Evolutionary conservation across 306 rosid genomes (phyloP).

Genomic region (Hippophae rhamnoides): DNA sequence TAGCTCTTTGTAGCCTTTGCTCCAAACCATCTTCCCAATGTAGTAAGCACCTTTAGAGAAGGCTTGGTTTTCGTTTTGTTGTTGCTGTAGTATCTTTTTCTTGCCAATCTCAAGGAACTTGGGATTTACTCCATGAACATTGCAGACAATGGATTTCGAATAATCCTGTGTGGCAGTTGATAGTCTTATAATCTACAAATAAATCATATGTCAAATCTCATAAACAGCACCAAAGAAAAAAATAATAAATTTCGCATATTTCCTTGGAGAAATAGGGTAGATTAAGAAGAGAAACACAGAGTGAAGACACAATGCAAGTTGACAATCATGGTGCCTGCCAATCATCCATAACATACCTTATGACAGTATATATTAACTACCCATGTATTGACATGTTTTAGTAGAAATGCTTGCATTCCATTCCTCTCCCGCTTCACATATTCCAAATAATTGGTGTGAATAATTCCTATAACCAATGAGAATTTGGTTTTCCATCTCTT

Average conservation of each 20-base stretch:
- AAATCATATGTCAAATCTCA: conserved; percentile 18
- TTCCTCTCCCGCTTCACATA: conserved; percentile 97
- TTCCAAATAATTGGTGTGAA: conserved; percentile 92
- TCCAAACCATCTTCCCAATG: conserved; percentile 97
- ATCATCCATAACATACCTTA: conserved; percentile 41
- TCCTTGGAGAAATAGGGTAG: neutral
- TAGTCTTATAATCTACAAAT: conserved; percentile 74
- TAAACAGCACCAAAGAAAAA: conserved; percentile 2
- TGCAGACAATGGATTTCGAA: conserved; percentile 59
- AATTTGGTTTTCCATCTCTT: conserved; percentile 92
- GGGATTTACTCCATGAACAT: conserved; percentile 97
- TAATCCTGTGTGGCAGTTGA: conserved; percentile 97
- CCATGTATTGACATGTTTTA: conserved; percentile 68
- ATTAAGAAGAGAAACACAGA: neutral
- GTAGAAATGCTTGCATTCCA: conserved; percentile 67
- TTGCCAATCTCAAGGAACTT: conserved; percentile 74
- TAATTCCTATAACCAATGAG: conserved; percentile 63
- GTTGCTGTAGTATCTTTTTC: conserved; percentile 52
- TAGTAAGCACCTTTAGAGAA: conserved; percentile 82
- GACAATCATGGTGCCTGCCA: neutral
- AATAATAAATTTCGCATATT: neutral
- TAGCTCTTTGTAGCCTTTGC: conserved; percentile 88
- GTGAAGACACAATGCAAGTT: neutral
- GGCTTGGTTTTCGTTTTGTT: conserved; percentile 42
- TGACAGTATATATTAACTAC: conserved; percentile 87